Conservation (phyloP, 2,329 filamentous ascomycete genomes). For the Mycosphaerelloides madeirae region DNA sequence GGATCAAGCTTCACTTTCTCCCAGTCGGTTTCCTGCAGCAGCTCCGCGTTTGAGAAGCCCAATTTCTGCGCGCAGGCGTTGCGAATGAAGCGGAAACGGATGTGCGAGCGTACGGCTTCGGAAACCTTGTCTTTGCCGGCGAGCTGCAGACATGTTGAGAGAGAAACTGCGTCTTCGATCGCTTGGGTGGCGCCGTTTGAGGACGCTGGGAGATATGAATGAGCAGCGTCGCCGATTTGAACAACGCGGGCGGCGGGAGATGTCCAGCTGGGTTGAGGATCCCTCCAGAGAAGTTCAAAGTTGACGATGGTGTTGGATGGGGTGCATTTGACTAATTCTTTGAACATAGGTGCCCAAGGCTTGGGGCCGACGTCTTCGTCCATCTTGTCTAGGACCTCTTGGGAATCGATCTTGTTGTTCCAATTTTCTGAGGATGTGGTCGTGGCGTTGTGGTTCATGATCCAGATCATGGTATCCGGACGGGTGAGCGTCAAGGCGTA, state of each 20-base stretch:
- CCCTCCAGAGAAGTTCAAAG: constrained; percentile 45
- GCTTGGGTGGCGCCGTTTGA: constrained; percentile 46
- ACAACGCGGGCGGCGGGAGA: constrained; percentile 41
- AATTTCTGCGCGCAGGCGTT: constrained; percentile 48
- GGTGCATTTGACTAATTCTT: constrained; percentile 41
- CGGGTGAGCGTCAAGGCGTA: constrained; percentile 45
- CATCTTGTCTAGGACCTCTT: constrained; percentile 44
- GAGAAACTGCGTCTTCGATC: constrained; percentile 39
- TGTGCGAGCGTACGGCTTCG: constrained; percentile 29
- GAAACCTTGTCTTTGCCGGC: constrained; percentile 16
- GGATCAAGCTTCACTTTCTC: constrained; percentile 45
- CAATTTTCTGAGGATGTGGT: constrained; percentile 43
- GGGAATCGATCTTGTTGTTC: constrained; percentile 44
- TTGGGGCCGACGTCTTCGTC: constrained; percentile 41
- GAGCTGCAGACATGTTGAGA: constrained; percentile 7
- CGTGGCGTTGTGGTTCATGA: constrained; percentile 42
- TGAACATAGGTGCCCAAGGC: constrained; percentile 45
- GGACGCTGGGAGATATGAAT: constrained; percentile 43
- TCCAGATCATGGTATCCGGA: constrained; percentile 47
- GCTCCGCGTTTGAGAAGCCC: constrained; percentile 44
- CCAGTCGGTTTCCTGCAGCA: constrained; percentile 47
- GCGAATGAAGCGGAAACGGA: constrained; percentile 39
- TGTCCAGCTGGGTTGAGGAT: constrained; percentile 43
- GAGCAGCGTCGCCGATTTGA: constrained; percentile 44
- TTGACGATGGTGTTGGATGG: constrained; percentile 46